These are phyloP conservation scores for Chalciporus chontae DNA, from an alignment of 768 basidiomycete genomes.

Conservation along the genomic window DNA sequence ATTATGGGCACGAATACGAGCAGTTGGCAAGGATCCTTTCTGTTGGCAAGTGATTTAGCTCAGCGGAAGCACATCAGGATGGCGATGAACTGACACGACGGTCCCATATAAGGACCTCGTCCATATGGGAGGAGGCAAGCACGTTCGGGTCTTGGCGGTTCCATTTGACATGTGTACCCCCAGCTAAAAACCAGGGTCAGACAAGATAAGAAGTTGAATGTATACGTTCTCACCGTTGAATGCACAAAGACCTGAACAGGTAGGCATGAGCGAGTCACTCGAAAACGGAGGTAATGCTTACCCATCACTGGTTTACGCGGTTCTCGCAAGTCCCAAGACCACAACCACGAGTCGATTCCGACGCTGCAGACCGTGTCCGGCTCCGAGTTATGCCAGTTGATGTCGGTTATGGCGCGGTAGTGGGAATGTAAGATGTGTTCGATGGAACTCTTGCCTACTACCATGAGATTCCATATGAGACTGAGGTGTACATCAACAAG, in stretches of 20 bases:
- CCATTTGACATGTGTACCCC: conserved; percentile 97
- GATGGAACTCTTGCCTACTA: conserved; percentile 73
- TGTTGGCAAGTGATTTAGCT: conserved; percentile 28
- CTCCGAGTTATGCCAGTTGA: conserved; percentile 92
- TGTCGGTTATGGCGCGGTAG: conserved; percentile 94
- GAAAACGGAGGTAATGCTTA: conserved; percentile 15
- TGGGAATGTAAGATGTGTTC: conserved; percentile 85
- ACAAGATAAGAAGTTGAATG: neutral
- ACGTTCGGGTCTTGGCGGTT: conserved; percentile 84
- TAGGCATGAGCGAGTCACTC: neutral
- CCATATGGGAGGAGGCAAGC: conserved; percentile 85
- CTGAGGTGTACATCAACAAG: conserved; percentile 31
- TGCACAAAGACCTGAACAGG: conserved; percentile 46
- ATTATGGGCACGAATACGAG: conserved; percentile 74
- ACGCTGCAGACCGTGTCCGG: conserved; percentile 86
- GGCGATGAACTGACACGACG: conserved; percentile 57
- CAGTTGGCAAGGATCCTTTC: conserved; percentile 86
- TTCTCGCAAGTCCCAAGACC: conserved; percentile 87
- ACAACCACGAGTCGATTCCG: conserved; percentile 91
- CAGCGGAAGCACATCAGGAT: neutral
- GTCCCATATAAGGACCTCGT: conserved; percentile 92
- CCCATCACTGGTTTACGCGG: conserved; percentile 70
- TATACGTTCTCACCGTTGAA: conserved; percentile 44
- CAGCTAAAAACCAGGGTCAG: conserved; percentile 43
- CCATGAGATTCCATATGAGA: conserved; percentile 91